Percentiles rank a stretch among this genome's conserved stretches.
Conservation (phyloP, 2,329 filamentous ascomycete species). For the Trichoderma semiorbis region DNA sequence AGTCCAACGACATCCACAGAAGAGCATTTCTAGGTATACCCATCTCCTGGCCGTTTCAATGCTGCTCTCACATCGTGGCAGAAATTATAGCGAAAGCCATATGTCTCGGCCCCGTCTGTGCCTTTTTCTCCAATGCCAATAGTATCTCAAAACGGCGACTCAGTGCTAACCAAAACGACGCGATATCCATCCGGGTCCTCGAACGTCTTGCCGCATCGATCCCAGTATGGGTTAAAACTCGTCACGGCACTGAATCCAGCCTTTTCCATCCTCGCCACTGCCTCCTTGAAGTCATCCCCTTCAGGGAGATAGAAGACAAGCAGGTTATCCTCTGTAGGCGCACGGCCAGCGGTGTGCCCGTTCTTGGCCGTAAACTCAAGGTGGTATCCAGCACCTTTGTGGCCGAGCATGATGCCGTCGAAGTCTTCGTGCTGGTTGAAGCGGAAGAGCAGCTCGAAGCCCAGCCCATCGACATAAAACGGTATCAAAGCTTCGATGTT, state of each 20-base stretch:
- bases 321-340: slow-evolving; percentile 43
- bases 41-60: not conserved
- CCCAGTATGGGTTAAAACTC: slow-evolving; percentile 45
- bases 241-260: slow-evolving; percentile 34
- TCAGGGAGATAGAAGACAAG: slow-evolving; percentile 43
- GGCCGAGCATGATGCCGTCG: slow-evolving; percentile 42
- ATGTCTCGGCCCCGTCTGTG: not conserved
- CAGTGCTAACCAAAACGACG: slow-evolving; percentile 38
- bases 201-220: slow-evolving; percentile 41
- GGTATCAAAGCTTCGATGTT: slow-evolving; percentile 36
- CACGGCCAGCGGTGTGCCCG: slow-evolving; percentile 34
- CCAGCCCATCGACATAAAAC: slow-evolving; percentile 42
- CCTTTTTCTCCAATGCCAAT: not conserved
- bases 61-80: not conserved
- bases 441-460: slow-evolving; percentile 33
- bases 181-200: slow-evolving; percentile 46
- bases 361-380: slow-evolving; percentile 40
- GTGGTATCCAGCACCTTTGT: slow-evolving; percentile 37
- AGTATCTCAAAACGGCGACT: not conserved
- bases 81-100: not conserved
- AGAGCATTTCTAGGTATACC: not conserved
- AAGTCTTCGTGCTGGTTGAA: slow-evolving; percentile 39
- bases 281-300: slow-evolving; percentile 26
- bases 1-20: not conserved
- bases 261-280: slow-evolving; percentile 34